Conservation (phyloP, 345 rosid genomes). For the thale cress (Arabidopsis thaliana) region TAIR10.1 NC_003076.8:19053001-19053500, state of each 20-base stretch:
- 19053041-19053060: not conserved
- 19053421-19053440: no score
- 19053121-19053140: not conserved
- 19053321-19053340: no score
- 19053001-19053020: not conserved
- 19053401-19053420: no score
- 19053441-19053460: not conserved
- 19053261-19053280: not conserved
- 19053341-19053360: no score
- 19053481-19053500: slow-evolving; percentile 8
- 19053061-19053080: not conserved
- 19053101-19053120: not conserved
- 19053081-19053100: not conserved
- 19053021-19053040: not conserved
- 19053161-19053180: not conserved
- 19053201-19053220: not conserved
- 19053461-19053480: not conserved
- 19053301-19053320: no score
- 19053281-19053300: no score
- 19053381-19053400: no score
- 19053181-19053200: not conserved
- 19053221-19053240: not conserved
- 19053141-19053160: not conserved
- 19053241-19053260: not conserved
- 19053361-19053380: no score